Base-by-base conservation (phyloP, 176 grass and related monocot genomes). In the Eleusine coracana region DNA sequence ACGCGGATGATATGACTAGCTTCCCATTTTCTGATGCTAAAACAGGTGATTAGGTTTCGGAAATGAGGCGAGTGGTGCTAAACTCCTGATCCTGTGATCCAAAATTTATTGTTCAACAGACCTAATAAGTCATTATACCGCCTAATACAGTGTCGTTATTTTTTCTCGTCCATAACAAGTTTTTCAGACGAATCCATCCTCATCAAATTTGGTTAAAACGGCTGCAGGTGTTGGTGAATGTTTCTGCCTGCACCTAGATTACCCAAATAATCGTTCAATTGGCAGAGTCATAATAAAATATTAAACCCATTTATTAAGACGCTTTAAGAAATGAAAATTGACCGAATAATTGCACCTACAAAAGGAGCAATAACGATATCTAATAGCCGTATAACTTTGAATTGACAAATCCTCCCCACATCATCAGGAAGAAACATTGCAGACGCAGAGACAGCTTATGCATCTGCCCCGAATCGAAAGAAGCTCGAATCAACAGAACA, bases 201-300 rank as follows among this genome's bases (percentile, higher is more conserved):
- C 31, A 34, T 34, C 31, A 34, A 34, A 51, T 66, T 45, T 50
- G 17, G n/a, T 49, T 34, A 79, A 39, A 13, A 39, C n/a, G 18
- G 3, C 1, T 48, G 45, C 42, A 71, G 15, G 28, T 20, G 41
- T 73, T 38, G 20, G 23, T 25, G 45, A 73, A 62, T 3, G 60
- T 72, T 31, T 34, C 27, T n/a, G 16, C 6, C 17, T 28, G 71
- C 67, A 71, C 36, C 69, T 8, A 14, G 20, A 82, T 82, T 82
- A 60, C 59, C 68, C 11, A 36, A 79, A 37, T n/a, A 18, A 51
- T 51, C 16, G 2, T 21, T 49, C 15, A 20, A 7, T 64, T 64
- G 1, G 20, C 74, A 61, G 15, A 61, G 25, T 62, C 23, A 55
- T 20, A 59, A 59, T 59, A 1, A 59, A 59, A 56, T 2, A 59